Evolutionary conservation across 768 basidiomycete genomes (phyloP).

Genomic region (Gloeopeniophorella convolvens): DNA sequence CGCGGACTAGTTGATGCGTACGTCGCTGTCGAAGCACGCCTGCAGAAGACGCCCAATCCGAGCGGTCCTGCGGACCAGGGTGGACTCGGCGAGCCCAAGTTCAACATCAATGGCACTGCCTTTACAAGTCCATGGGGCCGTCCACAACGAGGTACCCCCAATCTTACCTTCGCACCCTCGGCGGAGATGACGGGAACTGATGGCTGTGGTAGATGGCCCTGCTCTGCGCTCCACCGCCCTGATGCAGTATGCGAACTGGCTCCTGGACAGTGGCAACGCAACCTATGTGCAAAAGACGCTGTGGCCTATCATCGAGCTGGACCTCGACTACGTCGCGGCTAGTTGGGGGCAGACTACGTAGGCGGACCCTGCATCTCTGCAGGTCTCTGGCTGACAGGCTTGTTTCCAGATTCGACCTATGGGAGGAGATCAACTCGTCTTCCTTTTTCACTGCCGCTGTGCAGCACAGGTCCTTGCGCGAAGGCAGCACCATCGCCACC

Average conservation of each 20-base stretch:
- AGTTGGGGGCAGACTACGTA: slow-evolving; percentile 65
- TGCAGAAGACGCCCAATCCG: slow-evolving; percentile 66
- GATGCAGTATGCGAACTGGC: slow-evolving; percentile 63
- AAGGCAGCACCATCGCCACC: slow-evolving; percentile 56
- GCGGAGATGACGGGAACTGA: not conserved
- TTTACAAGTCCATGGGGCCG: slow-evolving; percentile 38
- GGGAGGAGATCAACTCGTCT: slow-evolving; percentile 63
- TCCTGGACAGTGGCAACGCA: slow-evolving; percentile 44
- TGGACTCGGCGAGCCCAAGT: slow-evolving; percentile 75
- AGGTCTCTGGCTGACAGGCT: not conserved
- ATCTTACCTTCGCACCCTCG: not conserved
- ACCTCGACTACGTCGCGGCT: slow-evolving; percentile 61
- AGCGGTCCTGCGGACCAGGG: slow-evolving; percentile 58
- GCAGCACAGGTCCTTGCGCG: slow-evolving; percentile 19
- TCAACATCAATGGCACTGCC: slow-evolving; percentile 57
- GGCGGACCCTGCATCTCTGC: slow-evolving; percentile 14
- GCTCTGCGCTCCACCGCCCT: slow-evolving; percentile 64
- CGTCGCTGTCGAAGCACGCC: slow-evolving; percentile 42
- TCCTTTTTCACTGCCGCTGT: slow-evolving; percentile 79
- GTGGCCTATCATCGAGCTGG: slow-evolving; percentile 67
- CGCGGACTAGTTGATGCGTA: slow-evolving; percentile 50
- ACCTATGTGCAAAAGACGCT: slow-evolving; percentile 45
- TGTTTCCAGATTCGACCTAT: slow-evolving; percentile 52
- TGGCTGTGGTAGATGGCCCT: slow-evolving; percentile 60
- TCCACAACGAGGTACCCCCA: slow-evolving; percentile 50